A percentile compares a stretch with the other conserved stretches of the same genome.
phyloP scores from a whole-genome alignment of 2,329 filamentous ascomycete genomes.

The Nigrospora oryzae region DNA sequence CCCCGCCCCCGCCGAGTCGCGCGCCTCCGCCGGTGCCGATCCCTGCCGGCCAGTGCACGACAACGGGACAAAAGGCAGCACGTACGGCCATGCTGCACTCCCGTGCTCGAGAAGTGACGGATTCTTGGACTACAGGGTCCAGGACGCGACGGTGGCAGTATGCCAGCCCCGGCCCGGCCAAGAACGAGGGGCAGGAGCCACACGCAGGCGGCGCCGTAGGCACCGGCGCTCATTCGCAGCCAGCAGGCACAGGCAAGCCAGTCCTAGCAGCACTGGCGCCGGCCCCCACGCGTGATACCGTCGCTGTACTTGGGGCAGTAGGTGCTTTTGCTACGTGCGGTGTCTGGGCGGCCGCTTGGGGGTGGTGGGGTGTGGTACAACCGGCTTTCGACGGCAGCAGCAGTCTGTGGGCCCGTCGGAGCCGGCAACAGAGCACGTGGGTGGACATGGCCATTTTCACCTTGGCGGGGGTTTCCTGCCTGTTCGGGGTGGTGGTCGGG shows the following conservation, averaged over 20 bases:
- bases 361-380: conserved; percentile 3
- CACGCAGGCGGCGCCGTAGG: no score
- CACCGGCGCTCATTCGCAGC: no score
- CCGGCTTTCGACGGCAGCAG: conserved; percentile 17
- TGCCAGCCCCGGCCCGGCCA: no score
- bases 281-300: no score
- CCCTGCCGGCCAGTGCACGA: not conserved
- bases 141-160: no score
- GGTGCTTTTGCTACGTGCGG: not conserved
- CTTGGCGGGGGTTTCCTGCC: conserved; percentile 10
- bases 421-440: conserved; percentile 12
- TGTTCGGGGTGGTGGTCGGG: conserved; percentile 4
- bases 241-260: no score
- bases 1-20: not conserved
- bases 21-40: no score
- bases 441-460: conserved; percentile 11
- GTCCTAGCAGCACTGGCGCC: no score
- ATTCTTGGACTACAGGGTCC: no score
- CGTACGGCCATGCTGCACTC: conserved; percentile 16
- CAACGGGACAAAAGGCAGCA: conserved; percentile 15
- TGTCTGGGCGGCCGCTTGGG: not conserved
- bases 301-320: no score
- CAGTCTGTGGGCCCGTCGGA: conserved; percentile 13
- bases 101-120: not conserved
- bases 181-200: no score